These are phyloP conservation scores for Lachnum nothofagi DNA, from an alignment of 2,329 filamentous ascomycete species.

Conservation along the genomic window DNA sequence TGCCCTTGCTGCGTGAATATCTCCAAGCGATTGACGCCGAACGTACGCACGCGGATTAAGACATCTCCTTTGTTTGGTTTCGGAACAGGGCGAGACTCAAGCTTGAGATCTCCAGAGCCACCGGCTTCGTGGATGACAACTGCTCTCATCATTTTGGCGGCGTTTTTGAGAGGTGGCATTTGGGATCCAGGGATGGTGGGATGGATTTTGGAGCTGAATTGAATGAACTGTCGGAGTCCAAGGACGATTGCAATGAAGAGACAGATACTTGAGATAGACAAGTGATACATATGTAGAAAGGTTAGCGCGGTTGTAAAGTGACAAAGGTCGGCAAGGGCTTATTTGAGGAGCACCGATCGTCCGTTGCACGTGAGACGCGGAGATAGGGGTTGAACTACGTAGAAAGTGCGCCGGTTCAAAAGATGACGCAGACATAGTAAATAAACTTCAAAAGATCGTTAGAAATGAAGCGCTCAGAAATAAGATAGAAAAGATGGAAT, in stretches of 20 bases:
- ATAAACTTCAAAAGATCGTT: no score
- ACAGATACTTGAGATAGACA: neutral
- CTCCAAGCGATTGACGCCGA: slow-evolving; percentile 36
- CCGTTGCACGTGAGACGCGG: no score
- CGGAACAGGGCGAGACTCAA: slow-evolving; percentile 38
- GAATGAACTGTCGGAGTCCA: neutral
- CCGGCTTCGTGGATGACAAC: slow-evolving; percentile 10
- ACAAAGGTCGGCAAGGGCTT: no score
- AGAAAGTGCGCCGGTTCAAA: no score
- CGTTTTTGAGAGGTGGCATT: neutral
- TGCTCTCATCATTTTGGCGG: slow-evolving; percentile 5
- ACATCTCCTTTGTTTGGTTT: slow-evolving; percentile 34
- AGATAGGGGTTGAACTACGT: no score
- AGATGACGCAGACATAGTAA: no score
- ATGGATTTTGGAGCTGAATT: neutral
- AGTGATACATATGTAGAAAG: no score
- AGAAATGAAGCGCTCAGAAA: no score
- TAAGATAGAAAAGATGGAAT: no score
- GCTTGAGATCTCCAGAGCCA: slow-evolving; percentile 6
- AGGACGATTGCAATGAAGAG: neutral
- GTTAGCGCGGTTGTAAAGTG: no score
- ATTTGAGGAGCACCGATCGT: no score
- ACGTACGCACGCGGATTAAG: slow-evolving; percentile 38
- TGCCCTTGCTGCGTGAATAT: slow-evolving; percentile 13
- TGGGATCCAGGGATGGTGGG: neutral